Base-by-base conservation (phyloP, 805 yeast genomes). In the Wickerhamomyces canadensis region DNA sequence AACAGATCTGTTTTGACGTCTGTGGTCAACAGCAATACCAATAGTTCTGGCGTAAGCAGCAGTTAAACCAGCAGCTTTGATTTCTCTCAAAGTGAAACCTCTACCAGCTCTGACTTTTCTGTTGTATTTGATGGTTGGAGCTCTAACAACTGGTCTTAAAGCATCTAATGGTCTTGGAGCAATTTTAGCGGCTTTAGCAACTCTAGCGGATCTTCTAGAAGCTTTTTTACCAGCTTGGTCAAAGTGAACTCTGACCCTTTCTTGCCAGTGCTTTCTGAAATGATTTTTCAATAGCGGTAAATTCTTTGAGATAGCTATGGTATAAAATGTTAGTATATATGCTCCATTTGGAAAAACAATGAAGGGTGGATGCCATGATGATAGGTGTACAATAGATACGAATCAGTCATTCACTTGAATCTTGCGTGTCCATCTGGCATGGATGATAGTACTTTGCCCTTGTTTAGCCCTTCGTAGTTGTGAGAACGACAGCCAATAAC, bases 231-330 rank as follows among this genome's bases (percentile, higher is more conserved):
- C 98, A 67, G 98, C 96, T 80, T 93, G 98, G 91, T 93, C 97
- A 69, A 93, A 84, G 88, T 94, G 98, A 64, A 87, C 96, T 72
- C 78, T 86, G 80, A 93, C 99, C 68, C 98, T 86, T 75, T 87
- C 95, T 78, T 93, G 98, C 98, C 98, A 93, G 95, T 91, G 91
- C 86, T 91, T 91, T 81, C 97, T 84, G 95, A 91, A 91, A 80
- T 93, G 98, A 84, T 91, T 91, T 84, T 86, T 87, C 81, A 86
- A 84, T 78, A 91, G 78, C 79, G 98, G 96, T 78, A 88, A 81
- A 79, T 91, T 91, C 89, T 93, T 91, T 62, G 93, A 74, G 81
- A 93, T 88, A 74, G 98, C 98, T 89, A 72, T 37, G 24, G 4
- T 25, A 9, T 9, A 11, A 10, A 10, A 33, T 54, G 54, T 55